Evolutionary conservation across 805 yeast species (phyloP).

Genomic region (Starmerella asiatica): DNA sequence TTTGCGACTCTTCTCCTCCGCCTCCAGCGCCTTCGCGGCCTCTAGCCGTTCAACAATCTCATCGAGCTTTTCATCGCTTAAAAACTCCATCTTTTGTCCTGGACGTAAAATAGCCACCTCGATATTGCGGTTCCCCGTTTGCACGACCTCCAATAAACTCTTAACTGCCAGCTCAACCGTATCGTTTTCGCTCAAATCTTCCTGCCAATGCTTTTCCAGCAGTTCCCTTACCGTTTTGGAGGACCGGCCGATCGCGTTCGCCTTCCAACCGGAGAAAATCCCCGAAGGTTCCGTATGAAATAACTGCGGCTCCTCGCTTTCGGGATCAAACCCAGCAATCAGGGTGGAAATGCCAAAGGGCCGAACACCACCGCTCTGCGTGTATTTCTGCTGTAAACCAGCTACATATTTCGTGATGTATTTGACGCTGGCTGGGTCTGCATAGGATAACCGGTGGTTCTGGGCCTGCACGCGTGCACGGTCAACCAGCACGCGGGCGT

Average conservation of each 20-base stretch:
- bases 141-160: constrained; percentile 87
- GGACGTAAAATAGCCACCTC: constrained; percentile 83
- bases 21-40: constrained; percentile 69
- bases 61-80: constrained; percentile 60
- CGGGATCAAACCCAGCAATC: constrained; percentile 89
- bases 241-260: constrained; percentile 91
- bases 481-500: constrained; percentile 86
- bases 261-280: constrained; percentile 94
- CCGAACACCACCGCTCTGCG: constrained; percentile 96
- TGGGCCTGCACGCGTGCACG: constrained; percentile 95
- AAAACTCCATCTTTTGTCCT: constrained; percentile 40
- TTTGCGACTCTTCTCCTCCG: constrained; percentile 28
- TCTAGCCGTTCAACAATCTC: constrained; percentile 69
- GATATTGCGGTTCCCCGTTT: constrained; percentile 93
- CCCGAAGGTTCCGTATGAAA: constrained; percentile 97
- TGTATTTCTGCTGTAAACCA: constrained; percentile 93
- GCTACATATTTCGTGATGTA: constrained; percentile 89
- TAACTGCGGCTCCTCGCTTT: constrained; percentile 65
- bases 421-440: constrained; percentile 84
- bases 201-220: constrained; percentile 71
- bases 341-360: constrained; percentile 94
- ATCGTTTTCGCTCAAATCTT: constrained; percentile 48
- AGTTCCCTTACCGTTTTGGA: constrained; percentile 91
- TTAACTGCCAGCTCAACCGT: constrained; percentile 72
- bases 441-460: constrained; percentile 82